Conservation (phyloP, 306 rosid genomes). For the Pyrus communis region DNA sequence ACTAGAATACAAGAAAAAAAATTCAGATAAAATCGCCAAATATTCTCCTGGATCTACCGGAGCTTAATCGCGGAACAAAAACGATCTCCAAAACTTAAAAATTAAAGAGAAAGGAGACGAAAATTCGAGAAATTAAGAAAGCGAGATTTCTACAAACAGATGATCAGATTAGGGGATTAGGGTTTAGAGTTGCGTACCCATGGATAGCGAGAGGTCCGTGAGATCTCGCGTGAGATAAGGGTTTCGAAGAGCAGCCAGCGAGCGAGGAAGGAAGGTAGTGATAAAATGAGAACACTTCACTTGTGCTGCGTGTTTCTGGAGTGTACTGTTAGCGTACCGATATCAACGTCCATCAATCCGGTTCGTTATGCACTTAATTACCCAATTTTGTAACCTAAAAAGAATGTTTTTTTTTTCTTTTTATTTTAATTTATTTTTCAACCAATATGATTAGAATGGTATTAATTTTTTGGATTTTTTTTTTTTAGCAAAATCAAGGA, state of each 20-base stretch:
- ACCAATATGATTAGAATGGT: too few species aligned
- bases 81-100: not conserved
- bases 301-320: not conserved
- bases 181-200: conserved; percentile 16
- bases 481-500: too few species aligned
- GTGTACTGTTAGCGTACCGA: too few species aligned
- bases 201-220: not conserved
- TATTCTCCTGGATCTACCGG: conserved; percentile 1
- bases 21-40: not conserved
- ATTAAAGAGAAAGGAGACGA: not conserved
- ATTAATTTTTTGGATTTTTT: too few species aligned
- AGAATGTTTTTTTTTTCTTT: too few species aligned
- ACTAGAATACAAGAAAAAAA: not conserved
- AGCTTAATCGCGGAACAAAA: not conserved
- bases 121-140: not conserved
- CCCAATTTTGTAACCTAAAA: too few species aligned
- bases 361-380: too few species aligned
- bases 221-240: conserved; percentile 3
- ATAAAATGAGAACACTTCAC: not conserved
- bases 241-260: not conserved
- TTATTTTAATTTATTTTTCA: too few species aligned
- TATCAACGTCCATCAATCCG: too few species aligned
- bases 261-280: not conserved
- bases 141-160: not conserved
- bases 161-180: not conserved